Evolutionary conservation across 2,329 filamentous ascomycete genomes (phyloP), one percentile per base, ranked within the genome.

Genomic region (Arthrobotrys sinensis): DNA sequence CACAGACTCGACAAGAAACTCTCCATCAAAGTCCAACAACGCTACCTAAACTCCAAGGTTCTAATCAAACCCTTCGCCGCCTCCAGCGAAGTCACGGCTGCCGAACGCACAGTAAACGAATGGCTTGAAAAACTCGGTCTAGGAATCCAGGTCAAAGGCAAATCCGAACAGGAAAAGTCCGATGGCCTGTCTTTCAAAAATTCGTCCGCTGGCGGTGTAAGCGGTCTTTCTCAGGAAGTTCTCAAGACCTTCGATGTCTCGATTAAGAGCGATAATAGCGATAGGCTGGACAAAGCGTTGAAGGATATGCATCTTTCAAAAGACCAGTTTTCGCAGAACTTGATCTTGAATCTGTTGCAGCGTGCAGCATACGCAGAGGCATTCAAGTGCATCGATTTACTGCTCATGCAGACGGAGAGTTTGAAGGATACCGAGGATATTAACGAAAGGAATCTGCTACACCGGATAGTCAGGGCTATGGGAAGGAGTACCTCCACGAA

Each of bases 361-460:
- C 87, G 93, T 77, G 88, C 92, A 0, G 93, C 96, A 72, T 91
- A 92, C 2, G 88, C 88, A 72, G 89, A 90, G 63, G 89, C 92
- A 0, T 91, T 88, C 81, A 85, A 86, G 24, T 94, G 90, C 82
- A 92, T 97, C 62, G 86, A 88, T n/a, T 88, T 88, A 73, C 87
- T 98, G 0, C 84, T 99, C 1, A 85, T 86, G 10, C 88, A 90
- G 48, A 87, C 96, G 64, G 88, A 90, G 52, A 90, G 89, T 0
- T 87, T 98, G 1, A 91, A 97, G 62, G 94, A 97, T 82, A 89
- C 92, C 1, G 93, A 97, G 81, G 96, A 98, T 82, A 93, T 99
- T 83, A 97, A 98, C 85, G 91, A 92, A 82, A 91, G 96, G 11
- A 99, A 97, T 83, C 96, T 93, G 83, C 90, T 99, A 60, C 96